Evolutionary conservation across 305 asterid genomes (phyloP).

Genomic region (Plantago coronopus): DNA sequence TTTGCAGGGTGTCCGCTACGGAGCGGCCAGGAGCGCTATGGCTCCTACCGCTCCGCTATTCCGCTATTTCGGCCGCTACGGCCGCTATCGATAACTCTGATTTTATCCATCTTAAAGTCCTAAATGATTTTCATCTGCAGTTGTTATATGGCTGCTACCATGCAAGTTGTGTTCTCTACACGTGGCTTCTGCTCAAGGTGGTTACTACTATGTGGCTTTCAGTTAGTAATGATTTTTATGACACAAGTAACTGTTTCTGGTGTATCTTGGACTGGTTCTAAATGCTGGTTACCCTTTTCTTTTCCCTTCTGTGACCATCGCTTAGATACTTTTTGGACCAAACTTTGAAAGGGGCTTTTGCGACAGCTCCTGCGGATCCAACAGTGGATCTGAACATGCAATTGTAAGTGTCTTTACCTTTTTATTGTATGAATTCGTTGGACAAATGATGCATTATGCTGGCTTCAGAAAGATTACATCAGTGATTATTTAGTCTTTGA

Average conservation of each 20-base stretch:
- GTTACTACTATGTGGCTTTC: conserved; percentile 27
- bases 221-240: conserved; percentile 17
- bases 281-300: neutral
- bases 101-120: conserved; percentile 13
- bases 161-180: conserved; percentile 89
- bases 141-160: conserved; percentile 94
- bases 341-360: conserved; percentile 66
- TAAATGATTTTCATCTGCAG: conserved; percentile 44
- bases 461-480: too few species aligned
- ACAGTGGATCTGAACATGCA: conserved; percentile 87
- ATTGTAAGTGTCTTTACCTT: conserved; percentile 58
- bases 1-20: too few species aligned
- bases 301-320: conserved; percentile 19
- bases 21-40: too few species aligned
- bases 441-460: neutral
- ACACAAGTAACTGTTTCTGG: conserved; percentile 16
- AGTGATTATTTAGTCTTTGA: too few species aligned
- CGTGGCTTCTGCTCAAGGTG: conserved; percentile 75
- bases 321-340: conserved; percentile 64
- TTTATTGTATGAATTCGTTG: neutral
- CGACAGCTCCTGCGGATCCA: conserved; percentile 86
- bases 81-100: too few species aligned
- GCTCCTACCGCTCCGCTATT: too few species aligned
- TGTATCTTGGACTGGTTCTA: conserved; percentile 3
- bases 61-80: too few species aligned